A percentile compares a stretch with the other conserved stretches of the same genome.
phyloP scores from a whole-genome alignment of 148 eudicot species.

The Cornus controversa region DNA sequence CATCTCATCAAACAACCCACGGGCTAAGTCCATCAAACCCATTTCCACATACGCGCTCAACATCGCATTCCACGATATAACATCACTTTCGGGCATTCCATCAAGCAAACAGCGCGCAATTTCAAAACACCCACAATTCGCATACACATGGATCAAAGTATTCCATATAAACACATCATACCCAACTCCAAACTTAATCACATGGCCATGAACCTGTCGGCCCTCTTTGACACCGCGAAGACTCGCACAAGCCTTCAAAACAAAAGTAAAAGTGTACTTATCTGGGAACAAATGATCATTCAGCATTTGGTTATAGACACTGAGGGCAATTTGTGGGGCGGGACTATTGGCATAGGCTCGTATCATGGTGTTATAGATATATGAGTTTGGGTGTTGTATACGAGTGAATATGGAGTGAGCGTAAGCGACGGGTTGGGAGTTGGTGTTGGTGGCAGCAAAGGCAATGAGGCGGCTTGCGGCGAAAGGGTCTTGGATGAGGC shows the following conservation, averaged over 20 bases:
- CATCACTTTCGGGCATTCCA: conserved; percentile 30
- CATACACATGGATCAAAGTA: conserved; percentile 42
- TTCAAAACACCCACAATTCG: conserved; percentile 30
- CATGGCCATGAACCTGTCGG: conserved; percentile 22
- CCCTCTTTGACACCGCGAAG: conserved; percentile 17
- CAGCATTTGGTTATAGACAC: conserved; percentile 23
- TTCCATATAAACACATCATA: conserved; percentile 31
- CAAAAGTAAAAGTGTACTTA: conserved; percentile 35
- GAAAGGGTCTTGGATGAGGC: conserved; percentile 29
- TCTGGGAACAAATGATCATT: conserved; percentile 21
- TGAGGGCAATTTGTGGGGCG: conserved; percentile 24
- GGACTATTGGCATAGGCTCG: conserved; percentile 36
- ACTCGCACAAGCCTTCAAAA: conserved; percentile 35
- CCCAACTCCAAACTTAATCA: conserved; percentile 19
- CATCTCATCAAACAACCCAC: conserved; percentile 34
- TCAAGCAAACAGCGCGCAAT: conserved; percentile 35
- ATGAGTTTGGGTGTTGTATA: conserved; percentile 29
- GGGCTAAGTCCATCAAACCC: conserved; percentile 32
- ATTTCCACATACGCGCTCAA: conserved; percentile 29
- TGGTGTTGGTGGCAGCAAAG: conserved; percentile 14
- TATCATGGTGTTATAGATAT: conserved; percentile 36
- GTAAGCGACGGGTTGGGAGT: conserved; percentile 17
- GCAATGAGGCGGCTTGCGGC: conserved; percentile 37
- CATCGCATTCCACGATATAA: conserved; percentile 43
- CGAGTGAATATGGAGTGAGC: conserved; percentile 31